Conservation (phyloP, 2,329 filamentous ascomycete genomes). For the Zasmidium citrigriseum region DNA sequence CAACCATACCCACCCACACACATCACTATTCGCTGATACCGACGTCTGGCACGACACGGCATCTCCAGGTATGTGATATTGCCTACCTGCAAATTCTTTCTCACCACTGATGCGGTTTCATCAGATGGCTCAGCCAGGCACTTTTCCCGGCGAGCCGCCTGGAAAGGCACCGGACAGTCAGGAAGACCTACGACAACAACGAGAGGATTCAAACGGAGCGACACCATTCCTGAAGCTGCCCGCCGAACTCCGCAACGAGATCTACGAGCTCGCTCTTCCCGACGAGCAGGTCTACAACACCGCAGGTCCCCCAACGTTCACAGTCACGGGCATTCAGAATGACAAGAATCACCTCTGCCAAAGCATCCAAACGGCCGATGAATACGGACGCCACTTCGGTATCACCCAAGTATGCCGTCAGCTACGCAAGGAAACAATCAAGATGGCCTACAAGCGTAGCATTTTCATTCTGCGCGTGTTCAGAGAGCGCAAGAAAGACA, state of each 20-base stretch:
- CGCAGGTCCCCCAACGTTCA: neutral
- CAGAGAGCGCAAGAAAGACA: neutral
- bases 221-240: neutral
- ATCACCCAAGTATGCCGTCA: constrained; percentile 10
- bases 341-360: neutral
- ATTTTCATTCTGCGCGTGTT: constrained; percentile 3
- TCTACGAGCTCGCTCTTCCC: neutral
- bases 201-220: neutral
- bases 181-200: too few relatives aligned
- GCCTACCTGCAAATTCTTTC: too few relatives aligned
- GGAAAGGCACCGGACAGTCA: too few relatives aligned
- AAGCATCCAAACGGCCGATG: neutral
- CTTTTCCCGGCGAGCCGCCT: too few relatives aligned
- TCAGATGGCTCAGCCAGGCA: too few relatives aligned
- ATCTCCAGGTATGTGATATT: too few relatives aligned
- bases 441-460: constrained; percentile 11
- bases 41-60: too few relatives aligned
- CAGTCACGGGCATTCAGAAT: neutral
- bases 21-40: too few relatives aligned
- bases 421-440: constrained; percentile 9
- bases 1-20: too few relatives aligned
- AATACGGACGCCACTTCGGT: neutral
- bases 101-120: too few relatives aligned
- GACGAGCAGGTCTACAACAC: neutral
- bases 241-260: neutral